Conservation (phyloP, 306 rosid genomes). For the Glycine soja region DNA sequence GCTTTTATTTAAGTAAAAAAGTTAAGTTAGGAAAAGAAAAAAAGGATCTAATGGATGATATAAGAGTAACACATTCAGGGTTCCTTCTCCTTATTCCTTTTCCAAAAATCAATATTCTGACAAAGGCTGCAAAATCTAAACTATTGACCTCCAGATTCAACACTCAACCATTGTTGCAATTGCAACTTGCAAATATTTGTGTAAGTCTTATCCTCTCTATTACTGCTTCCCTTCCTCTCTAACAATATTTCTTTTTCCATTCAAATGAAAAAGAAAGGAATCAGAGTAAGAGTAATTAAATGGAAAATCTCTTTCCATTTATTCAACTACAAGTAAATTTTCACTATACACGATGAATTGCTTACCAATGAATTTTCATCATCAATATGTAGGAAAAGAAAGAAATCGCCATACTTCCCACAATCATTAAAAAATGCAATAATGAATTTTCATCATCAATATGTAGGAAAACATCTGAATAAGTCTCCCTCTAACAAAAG, state of each 20-base stretch:
- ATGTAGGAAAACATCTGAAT: constrained; percentile 3
- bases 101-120: constrained; percentile 15
- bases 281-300: constrained; percentile 2
- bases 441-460: too few relatives aligned
- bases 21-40: not conserved
- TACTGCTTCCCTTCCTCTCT: constrained; percentile 11
- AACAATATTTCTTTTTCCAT: constrained; percentile 5
- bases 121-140: not conserved
- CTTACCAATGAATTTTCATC: constrained; percentile 12
- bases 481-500: constrained; percentile 11
- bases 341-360: not conserved
- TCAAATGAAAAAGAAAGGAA: not conserved
- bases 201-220: not conserved
- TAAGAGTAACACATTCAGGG: not conserved
- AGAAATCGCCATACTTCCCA: constrained; percentile 26
- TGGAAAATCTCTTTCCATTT: constrained; percentile 6
- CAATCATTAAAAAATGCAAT: constrained; percentile 26
- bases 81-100: not conserved
- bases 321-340: constrained; percentile 9
- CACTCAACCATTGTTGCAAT: constrained; percentile 1
- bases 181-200: not conserved
- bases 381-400: constrained; percentile 27
- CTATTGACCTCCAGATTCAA: constrained; percentile 19
- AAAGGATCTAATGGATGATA: not conserved
- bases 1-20: not conserved